phyloP scores from a whole-genome alignment of 495 filamentous ascomycete species.

The Paragyromitra xinjiangensis region DNA sequence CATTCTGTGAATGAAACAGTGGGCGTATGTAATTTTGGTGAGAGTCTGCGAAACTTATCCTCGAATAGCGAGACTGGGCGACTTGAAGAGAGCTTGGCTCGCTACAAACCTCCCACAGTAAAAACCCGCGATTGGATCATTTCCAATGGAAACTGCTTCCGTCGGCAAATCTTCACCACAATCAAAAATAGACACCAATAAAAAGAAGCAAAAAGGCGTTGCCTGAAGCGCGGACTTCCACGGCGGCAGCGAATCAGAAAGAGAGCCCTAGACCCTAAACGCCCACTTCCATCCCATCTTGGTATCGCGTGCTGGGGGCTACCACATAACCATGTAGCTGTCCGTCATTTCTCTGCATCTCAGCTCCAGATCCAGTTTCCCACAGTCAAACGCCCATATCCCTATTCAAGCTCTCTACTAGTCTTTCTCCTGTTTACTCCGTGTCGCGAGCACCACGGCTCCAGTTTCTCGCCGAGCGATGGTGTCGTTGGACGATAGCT shows the following conservation, averaged over 20 bases:
- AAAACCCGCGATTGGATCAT: not conserved
- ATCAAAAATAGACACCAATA: slow-evolving; percentile 11
- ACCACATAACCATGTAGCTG: slow-evolving; percentile 15
- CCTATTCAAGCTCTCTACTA: not conserved
- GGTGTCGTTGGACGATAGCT: not conserved
- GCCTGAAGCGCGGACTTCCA: not conserved
- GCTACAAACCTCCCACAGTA: not conserved
- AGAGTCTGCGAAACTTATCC: too few species aligned
- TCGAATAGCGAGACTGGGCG: not conserved
- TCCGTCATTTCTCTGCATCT: slow-evolving; percentile 12
- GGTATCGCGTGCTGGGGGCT: slow-evolving; percentile 35
- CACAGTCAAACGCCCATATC: not conserved
- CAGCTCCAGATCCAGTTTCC: slow-evolving; percentile 10
- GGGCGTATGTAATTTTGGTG: too few species aligned
- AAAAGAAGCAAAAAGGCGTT: not conserved
- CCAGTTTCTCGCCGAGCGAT: slow-evolving; percentile 3
- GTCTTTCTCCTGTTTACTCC: not conserved
- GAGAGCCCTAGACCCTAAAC: slow-evolving; percentile 15
- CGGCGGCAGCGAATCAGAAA: not conserved
- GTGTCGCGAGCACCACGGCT: not conserved
- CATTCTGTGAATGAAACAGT: too few species aligned
- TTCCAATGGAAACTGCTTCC: not conserved
- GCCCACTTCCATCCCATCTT: slow-evolving; percentile 2
- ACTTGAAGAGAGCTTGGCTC: not conserved
- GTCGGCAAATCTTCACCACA: not conserved